Base-by-base conservation (phyloP, 2,329 filamentous ascomycete species). In the Lachnellula suecica region DNA sequence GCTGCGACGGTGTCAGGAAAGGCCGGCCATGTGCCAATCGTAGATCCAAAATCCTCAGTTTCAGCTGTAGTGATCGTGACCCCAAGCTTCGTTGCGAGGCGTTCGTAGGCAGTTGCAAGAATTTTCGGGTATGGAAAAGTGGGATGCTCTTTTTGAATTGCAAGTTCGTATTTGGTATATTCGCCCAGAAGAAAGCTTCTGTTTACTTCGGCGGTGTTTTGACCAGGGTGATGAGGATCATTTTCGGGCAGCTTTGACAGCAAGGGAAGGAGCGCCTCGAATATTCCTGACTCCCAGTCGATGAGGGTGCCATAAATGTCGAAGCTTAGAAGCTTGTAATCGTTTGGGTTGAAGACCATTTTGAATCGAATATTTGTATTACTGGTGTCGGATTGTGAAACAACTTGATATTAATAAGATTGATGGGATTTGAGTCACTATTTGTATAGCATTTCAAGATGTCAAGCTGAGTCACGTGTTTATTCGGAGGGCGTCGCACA, bases 281-380 rank as follows among this genome's bases (percentile, higher is more conserved):
- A 69, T 51, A 90, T 79, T 53, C 87, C 87, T n/a, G 72, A 67
- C 67, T 91, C 85, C 87, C 87, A 91, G 73, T 92, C 87, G 54
- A 92, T 82, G 3, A 92, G 78, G 0, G 89, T 93, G 68, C 88
- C 88, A 68, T 89, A 92, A 73, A 88, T 84, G 70, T 93, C 88
- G 70, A 92, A 62, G 43, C 53, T 56, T 29, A 62, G 53, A 31
- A 58, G 51, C 50, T 62, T 62, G 50, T 51, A 62, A 13, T 45
- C 41, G 24, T 42, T 60, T 2, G 56, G 57, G 17, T 54, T 46
- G 47, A 61, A 54, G 11, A 49, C 20, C 59, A 60, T 61, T 25
- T 37, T 55, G 42, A 25, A 22, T n/a, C n/a, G n/a, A n/a, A n/a
- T n/a, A n/a, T n/a, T n/a, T n/a, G n/a, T n/a, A n/a, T n/a, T n/a